phyloP scores from a whole-genome alignment of 176 grass and related monocot species.

The Melocanna baccifera region DNA sequence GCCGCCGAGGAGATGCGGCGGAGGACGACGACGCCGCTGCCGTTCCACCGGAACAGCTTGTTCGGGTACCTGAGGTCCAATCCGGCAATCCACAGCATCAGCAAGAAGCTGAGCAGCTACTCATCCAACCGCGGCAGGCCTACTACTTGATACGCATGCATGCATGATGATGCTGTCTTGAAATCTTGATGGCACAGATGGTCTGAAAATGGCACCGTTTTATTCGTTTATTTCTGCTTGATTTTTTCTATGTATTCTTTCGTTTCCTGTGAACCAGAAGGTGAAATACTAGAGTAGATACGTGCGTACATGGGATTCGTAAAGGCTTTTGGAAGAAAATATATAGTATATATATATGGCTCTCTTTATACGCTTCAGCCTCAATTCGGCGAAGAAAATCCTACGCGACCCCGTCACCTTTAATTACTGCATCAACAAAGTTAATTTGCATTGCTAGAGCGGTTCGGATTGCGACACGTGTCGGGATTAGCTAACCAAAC shows the following conservation, averaged over 20 bases:
- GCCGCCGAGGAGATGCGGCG: constrained; percentile 60
- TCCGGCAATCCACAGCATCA: constrained; percentile 83
- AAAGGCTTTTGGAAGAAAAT: constrained; percentile 9
- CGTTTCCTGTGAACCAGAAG: constrained; percentile 30
- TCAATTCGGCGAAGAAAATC: neutral
- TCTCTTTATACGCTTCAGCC: neutral
- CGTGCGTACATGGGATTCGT: constrained; percentile 30
- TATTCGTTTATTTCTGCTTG: neutral
- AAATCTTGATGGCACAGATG: neutral
- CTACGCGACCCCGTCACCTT: too few relatives aligned
- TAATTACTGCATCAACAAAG: neutral
- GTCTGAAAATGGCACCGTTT: neutral
- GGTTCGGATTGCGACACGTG: constrained; percentile 18
- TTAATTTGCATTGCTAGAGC: neutral
- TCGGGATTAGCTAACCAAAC: constrained; percentile 27
- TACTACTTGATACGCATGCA: constrained; percentile 2
- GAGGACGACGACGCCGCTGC: constrained; percentile 79
- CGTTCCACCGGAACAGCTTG: constrained; percentile 74
- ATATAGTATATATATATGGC: neutral
- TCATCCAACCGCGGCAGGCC: constrained; percentile 40
- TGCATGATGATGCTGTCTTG: neutral
- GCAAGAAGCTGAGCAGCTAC: constrained; percentile 47
- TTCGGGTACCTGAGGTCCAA: constrained; percentile 83
- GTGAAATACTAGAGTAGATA: constrained; percentile 46
- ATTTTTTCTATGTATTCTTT: constrained; percentile 37